Conservation (phyloP, 2,329 filamentous ascomycete species). For the Epichloe baconii region DNA sequence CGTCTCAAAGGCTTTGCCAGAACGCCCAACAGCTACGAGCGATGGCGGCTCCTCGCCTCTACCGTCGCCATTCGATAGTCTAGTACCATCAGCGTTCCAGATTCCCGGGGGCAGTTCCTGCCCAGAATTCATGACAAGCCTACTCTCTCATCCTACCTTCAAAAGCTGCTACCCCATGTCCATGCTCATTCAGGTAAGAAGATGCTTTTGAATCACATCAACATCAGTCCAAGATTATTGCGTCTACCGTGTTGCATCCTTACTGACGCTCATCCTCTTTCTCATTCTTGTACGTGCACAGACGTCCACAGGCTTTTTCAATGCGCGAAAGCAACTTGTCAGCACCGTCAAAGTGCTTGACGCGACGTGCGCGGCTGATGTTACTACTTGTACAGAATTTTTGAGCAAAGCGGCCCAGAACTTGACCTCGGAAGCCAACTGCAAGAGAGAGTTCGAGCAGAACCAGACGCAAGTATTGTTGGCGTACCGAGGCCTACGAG, state of each 20-base stretch:
- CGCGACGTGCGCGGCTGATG: slow-evolving; percentile 58
- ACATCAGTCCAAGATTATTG: neutral
- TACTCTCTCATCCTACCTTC: slow-evolving; percentile 55
- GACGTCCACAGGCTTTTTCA: slow-evolving; percentile 77
- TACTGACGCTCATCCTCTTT: neutral
- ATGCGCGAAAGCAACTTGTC: slow-evolving; percentile 56
- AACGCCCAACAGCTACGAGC: neutral
- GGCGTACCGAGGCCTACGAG: slow-evolving; percentile 61
- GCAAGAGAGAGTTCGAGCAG: slow-evolving; percentile 54
- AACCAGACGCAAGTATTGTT: slow-evolving; percentile 59
- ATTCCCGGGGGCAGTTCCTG: slow-evolving; percentile 35
- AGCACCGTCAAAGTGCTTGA: slow-evolving; percentile 68
- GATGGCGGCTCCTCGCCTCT: slow-evolving; percentile 22
- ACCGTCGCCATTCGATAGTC: slow-evolving; percentile 55
- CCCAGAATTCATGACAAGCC: slow-evolving; percentile 51
- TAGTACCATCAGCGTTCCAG: slow-evolving; percentile 49
- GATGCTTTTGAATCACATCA: neutral
- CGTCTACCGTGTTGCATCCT: neutral
- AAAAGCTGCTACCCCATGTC: slow-evolving; percentile 71
- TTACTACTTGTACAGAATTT: slow-evolving; percentile 49
- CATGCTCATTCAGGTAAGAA: slow-evolving; percentile 60
- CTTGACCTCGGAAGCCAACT: slow-evolving; percentile 50
- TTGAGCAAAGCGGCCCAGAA: slow-evolving; percentile 53
- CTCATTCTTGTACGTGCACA: slow-evolving; percentile 20
- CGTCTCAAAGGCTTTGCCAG: neutral